Evolutionary conservation across 2,329 filamentous ascomycete species (phyloP).

Genomic region (Exophiala sp.): DNA sequence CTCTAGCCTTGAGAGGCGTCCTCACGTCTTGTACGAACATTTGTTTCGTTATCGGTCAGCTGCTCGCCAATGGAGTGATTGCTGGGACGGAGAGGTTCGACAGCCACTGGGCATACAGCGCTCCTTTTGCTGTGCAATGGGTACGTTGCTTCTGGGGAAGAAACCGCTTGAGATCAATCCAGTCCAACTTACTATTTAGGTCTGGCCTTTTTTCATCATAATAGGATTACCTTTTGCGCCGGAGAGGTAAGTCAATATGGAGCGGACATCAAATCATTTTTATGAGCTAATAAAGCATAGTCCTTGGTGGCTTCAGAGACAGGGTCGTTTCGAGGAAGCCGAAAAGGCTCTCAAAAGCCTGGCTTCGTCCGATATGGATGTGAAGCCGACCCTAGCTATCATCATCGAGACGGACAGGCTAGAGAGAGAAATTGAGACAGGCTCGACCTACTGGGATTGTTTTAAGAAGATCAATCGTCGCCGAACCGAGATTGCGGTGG

Average conservation of each 20-base stretch:
- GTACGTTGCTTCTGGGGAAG: background rate
- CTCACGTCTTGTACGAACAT: slow-evolving; percentile 51
- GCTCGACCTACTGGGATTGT: slow-evolving; percentile 38
- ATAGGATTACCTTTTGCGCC: slow-evolving; percentile 38
- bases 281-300: slow-evolving; percentile 2
- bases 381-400: slow-evolving; percentile 39
- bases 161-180: background rate
- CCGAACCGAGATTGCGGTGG: slow-evolving; percentile 44
- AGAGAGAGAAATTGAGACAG: slow-evolving; percentile 39
- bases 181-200: background rate
- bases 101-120: slow-evolving; percentile 44
- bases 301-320: slow-evolving; percentile 39
- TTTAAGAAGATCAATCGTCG: slow-evolving; percentile 42
- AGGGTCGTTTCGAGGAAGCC: slow-evolving; percentile 36
- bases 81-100: slow-evolving; percentile 32
- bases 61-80: slow-evolving; percentile 36
- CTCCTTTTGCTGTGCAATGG: slow-evolving; percentile 46
- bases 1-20: slow-evolving; percentile 46
- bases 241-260: slow-evolving; percentile 29
- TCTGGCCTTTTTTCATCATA: slow-evolving; percentile 38
- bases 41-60: slow-evolving; percentile 42
- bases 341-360: slow-evolving; percentile 36
- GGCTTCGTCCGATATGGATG: slow-evolving; percentile 38
- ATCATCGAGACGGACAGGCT: slow-evolving; percentile 42
- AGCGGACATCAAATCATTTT: background rate